These are phyloP conservation scores for Acanthamoeba sp. DNA, from an alignment of 208 protist genomes.

Conservation along the genomic window DNA sequence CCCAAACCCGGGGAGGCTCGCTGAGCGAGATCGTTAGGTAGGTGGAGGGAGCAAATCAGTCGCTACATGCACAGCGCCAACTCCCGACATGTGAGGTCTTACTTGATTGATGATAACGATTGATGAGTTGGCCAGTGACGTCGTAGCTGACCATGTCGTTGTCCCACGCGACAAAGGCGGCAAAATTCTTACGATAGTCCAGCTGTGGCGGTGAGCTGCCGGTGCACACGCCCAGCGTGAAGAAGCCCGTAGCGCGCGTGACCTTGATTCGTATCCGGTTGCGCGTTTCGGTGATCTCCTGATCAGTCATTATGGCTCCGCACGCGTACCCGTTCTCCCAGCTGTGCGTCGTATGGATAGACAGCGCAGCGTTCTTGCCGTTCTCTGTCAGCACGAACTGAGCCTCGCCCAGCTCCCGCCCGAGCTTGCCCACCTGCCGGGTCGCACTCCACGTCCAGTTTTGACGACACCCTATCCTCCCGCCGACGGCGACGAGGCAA, in stretches of 20 bases:
- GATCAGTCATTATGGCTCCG: not conserved
- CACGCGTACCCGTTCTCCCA: not conserved
- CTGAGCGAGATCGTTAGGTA: not conserved
- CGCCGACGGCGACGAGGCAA: no score
- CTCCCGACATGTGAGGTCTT: no score
- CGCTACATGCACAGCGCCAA: not conserved
- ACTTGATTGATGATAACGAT: not conserved
- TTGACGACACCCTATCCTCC: not conserved
- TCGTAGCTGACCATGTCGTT: slow-evolving; percentile 6
- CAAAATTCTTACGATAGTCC: not conserved
- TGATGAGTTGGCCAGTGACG: not conserved
- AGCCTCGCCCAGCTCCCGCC: not conserved
- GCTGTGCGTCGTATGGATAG: not conserved
- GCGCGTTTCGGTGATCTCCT: not conserved
- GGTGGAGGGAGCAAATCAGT: no score
- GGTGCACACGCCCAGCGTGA: not conserved
- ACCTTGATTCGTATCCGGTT: not conserved
- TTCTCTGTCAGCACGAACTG: not conserved
- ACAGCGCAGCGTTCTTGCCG: not conserved
- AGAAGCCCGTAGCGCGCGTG: not conserved
- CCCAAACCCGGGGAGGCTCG: not conserved
- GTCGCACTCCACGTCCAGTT: slow-evolving; percentile 1
- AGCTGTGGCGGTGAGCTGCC: not conserved
- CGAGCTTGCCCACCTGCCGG: slow-evolving; percentile 16
- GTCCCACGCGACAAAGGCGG: slow-evolving; percentile 3